Evolutionary conservation across 345 rosid species (phyloP).

Genomic region (Leavenworthia alabamica): DNA sequence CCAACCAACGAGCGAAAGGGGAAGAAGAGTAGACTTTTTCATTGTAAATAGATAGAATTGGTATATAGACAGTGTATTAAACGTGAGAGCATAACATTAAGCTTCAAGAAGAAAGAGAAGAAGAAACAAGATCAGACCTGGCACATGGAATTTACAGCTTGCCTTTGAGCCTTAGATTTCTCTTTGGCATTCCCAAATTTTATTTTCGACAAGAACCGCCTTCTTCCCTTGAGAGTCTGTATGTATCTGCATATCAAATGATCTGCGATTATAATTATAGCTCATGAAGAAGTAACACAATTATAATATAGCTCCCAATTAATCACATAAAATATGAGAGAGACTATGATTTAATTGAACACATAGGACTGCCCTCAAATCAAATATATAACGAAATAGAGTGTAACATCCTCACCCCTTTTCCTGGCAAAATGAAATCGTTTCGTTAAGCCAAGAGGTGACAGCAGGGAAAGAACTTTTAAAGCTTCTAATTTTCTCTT

Average conservation of each 20-base stretch:
- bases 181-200: conserved; percentile 72
- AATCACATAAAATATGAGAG: neutral
- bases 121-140: conserved; percentile 47
- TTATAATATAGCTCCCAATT: neutral
- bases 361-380: neutral
- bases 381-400: neutral
- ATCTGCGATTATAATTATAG: neutral
- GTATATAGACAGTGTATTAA: neutral
- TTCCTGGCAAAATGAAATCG: conserved; percentile 57
- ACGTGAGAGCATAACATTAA: neutral
- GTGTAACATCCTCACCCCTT: conserved; percentile 56
- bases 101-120: neutral
- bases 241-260: conserved; percentile 52
- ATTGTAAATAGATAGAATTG: neutral
- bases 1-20: neutral
- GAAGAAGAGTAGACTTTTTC: neutral
- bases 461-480: conserved; percentile 80
- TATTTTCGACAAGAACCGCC: conserved; percentile 88
- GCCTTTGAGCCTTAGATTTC: conserved; percentile 91
- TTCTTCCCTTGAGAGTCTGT: conserved; percentile 86
- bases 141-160: conserved; percentile 95
- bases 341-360: neutral
- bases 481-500: conserved; percentile 71
- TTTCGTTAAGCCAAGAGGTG: conserved; percentile 72
- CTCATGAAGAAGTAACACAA: neutral